Base-by-base conservation (phyloP, 2,329 filamentous ascomycete species). In the Coleophoma eucalyptorum region DNA sequence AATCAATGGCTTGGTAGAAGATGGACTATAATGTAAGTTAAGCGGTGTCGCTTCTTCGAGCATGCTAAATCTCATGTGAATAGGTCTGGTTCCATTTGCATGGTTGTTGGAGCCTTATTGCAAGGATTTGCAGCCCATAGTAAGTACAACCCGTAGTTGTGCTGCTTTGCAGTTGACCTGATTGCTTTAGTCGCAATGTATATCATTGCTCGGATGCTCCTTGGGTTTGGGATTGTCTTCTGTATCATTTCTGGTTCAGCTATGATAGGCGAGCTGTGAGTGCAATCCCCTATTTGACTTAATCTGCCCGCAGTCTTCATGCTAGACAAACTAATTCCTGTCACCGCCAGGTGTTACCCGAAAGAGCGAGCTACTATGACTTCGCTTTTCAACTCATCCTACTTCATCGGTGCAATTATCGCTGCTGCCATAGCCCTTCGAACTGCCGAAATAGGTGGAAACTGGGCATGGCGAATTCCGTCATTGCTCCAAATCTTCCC, bases 321-420 rank as follows among this genome's bases (percentile, higher is more conserved):
- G 35, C 13, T 38, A 38, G 3, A 38, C 35, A n/a, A 38, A 12
- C 35, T 26, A 8, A 26, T 8, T 26, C 26, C 26, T 26, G 26
- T 5, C 26, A 26, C 26, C 10, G 5, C 13, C 35, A 38, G 35
- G 5, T 38, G 6, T 3, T 75, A 81, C 58, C 77, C 77, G 2
- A 78, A 78, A 58, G 76, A 81, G 62, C 73, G 78, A 49, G 64
- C 76, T 0, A 70, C 75, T 32, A 60, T 80, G 56, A 80, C 76
- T 3, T 77, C 75, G 1, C 67, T 81, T 1, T 81, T 80, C 67
- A 80, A 79, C 51, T 70, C 76, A 0, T 79, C 72, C 2, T 79
- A 75, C 65, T 77, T 76, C 51, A 64, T 78, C 34, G 75, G 76
- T 5, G 59, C 65, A 16, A 75, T 78, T 35, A 54, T 67, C 15